Conservation (phyloP, 768 basidiomycete genomes). For the Fomitopsis serialis region DNA sequence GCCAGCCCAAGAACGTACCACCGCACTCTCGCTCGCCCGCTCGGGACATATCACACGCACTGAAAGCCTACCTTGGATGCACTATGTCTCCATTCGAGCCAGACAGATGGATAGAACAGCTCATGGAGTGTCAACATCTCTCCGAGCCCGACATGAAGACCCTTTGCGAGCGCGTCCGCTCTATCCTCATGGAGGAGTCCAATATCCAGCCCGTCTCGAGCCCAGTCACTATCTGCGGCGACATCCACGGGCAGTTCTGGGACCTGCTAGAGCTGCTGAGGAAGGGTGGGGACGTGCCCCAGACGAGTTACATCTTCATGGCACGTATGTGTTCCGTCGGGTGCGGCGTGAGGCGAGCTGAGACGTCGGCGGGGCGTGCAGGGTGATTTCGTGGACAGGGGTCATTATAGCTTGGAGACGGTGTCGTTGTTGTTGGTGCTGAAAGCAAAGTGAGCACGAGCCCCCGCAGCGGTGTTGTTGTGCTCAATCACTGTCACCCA, state of each 20-base stretch:
- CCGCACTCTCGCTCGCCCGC: neutral
- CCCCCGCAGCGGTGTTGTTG: too few species aligned
- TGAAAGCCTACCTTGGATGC: too few species aligned
- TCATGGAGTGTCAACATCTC: conserved; percentile 82
- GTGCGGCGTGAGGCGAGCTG: conserved; percentile 10
- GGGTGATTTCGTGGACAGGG: conserved; percentile 98
- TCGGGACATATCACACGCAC: too few species aligned
- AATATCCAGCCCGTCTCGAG: conserved; percentile 96
- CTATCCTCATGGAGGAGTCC: conserved; percentile 90
- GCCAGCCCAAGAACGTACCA: too few species aligned
- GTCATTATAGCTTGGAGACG: conserved; percentile 94
- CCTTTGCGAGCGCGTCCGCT: conserved; percentile 85
- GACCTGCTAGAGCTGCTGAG: conserved; percentile 87
- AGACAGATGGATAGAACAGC: conserved; percentile 85
- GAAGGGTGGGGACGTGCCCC: conserved; percentile 81
- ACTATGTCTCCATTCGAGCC: conserved; percentile 37
- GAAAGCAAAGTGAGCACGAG: conserved; percentile 67
- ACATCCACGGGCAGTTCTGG: conserved; percentile 98
- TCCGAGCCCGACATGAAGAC: conserved; percentile 90
- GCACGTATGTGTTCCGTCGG: conserved; percentile 48
- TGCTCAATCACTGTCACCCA: conserved; percentile 22
- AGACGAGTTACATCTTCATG: conserved; percentile 95
- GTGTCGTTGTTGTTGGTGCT: conserved; percentile 84
- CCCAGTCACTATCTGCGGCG: conserved; percentile 93
- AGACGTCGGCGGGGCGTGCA: conserved; percentile 22